Conservation (phyloP, 2,329 filamentous ascomycete species). For the Aureobasidium lini region DNA sequence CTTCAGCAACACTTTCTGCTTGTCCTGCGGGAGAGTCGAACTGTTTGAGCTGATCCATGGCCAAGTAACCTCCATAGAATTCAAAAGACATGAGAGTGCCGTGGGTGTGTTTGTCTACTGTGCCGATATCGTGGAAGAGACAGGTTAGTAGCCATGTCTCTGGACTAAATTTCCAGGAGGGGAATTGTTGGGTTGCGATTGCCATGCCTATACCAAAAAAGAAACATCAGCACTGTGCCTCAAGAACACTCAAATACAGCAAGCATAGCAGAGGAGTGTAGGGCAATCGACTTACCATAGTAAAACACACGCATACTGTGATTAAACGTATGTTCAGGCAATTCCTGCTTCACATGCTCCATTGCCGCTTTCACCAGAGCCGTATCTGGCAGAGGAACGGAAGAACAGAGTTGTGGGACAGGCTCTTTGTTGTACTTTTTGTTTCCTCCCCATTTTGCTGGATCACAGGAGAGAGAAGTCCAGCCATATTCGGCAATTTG, state of each 20-base stretch:
- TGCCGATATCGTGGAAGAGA: conserved; percentile 69
- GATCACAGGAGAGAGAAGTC: not conserved
- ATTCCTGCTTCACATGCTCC: conserved; percentile 13
- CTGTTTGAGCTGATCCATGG: conserved; percentile 47
- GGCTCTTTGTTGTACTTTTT: not conserved
- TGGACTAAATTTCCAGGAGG: conserved; percentile 19
- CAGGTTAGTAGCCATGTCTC: conserved; percentile 57
- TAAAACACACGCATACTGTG: conserved; percentile 66
- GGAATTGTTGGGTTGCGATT: conserved; percentile 7
- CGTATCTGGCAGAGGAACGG: not conserved
- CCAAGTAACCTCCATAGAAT: conserved; percentile 57
- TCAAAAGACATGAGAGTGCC: conserved; percentile 63
- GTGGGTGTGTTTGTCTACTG: conserved; percentile 48
- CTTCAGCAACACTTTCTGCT: conserved; percentile 61
- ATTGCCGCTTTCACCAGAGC: not conserved
- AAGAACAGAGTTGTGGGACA: not conserved
- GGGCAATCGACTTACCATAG: conserved; percentile 41
- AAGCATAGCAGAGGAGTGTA: too few species aligned
- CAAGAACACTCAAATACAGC: too few species aligned
- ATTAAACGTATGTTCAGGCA: conserved; percentile 54
- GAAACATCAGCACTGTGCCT: too few species aligned
- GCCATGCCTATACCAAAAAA: not conserved
- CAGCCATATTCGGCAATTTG: conserved; percentile 6
- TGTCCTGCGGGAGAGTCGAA: conserved; percentile 45
- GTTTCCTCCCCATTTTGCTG: not conserved